phyloP scores from a whole-genome alignment of 179 eudicot species.

The Patellifolia procumbens region DNA sequence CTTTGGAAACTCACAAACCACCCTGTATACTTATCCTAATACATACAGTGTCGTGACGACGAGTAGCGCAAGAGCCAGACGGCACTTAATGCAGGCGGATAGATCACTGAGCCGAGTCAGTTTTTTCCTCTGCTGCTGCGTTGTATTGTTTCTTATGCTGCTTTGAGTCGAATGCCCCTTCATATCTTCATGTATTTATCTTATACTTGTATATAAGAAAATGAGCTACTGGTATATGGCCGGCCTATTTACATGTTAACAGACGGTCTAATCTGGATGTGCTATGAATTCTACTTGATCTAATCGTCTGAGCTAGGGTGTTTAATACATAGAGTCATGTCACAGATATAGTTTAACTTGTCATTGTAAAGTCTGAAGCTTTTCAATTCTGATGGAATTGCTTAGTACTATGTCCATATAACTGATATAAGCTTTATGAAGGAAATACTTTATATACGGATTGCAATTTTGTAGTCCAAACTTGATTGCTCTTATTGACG shows the following conservation, averaged over 20 bases:
- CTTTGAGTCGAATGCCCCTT: conserved; percentile 38
- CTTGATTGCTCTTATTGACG: too few relatives aligned
- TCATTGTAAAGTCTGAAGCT: not conserved
- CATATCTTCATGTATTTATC: not conserved
- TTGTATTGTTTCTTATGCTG: conserved; percentile 59
- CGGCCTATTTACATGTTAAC: not conserved
- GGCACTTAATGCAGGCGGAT: conserved; percentile 54
- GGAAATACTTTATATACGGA: not conserved
- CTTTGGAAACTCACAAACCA: conserved; percentile 53
- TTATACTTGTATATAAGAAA: conserved; percentile 13
- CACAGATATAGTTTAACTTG: not conserved
- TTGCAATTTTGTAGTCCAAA: too few relatives aligned
- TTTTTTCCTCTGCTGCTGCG: conserved; percentile 69
- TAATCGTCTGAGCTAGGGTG: not conserved
- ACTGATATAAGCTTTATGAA: not conserved
- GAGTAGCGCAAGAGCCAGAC: conserved; percentile 52
- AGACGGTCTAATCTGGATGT: not conserved
- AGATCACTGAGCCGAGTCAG: conserved; percentile 65
- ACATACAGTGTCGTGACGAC: conserved; percentile 45
- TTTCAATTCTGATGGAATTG: not conserved
- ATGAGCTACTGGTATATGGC: not conserved
- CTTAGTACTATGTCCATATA: not conserved
- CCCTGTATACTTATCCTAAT: conserved; percentile 42
- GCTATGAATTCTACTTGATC: not conserved
- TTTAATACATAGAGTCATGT: not conserved